Evolutionary conservation across 1,284 basidiomycete species (phyloP).

Genomic region (Stereum hirsutum): DNA sequence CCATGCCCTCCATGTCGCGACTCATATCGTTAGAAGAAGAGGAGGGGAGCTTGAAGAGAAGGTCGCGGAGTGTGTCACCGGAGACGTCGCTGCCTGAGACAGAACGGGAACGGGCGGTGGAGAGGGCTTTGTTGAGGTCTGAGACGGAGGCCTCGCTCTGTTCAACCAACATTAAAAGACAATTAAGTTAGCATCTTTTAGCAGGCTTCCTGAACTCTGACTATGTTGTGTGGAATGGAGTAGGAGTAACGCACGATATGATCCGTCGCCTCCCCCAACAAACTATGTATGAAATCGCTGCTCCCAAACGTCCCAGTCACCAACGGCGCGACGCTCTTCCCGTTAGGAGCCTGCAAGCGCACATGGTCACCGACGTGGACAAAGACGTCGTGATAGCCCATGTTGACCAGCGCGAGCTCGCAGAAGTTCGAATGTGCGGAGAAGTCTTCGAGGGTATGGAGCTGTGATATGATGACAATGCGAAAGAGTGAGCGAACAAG

Average conservation of each 20-base stretch:
- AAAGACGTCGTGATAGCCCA: slow-evolving; percentile 78
- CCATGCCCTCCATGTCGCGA: slow-evolving; percentile 70
- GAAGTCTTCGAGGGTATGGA: slow-evolving; percentile 84
- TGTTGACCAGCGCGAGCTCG: slow-evolving; percentile 66
- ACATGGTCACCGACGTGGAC: slow-evolving; percentile 84
- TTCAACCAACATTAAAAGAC: no score
- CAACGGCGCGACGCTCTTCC: slow-evolving; percentile 71
- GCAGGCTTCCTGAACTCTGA: no score
- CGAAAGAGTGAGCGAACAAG: no score
- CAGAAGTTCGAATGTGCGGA: slow-evolving; percentile 88
- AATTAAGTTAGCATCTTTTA: no score
- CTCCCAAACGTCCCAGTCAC: slow-evolving; percentile 88
- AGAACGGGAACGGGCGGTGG: slow-evolving; percentile 53
- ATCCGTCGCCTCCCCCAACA: slow-evolving; percentile 67
- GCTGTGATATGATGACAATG: slow-evolving; percentile 24
- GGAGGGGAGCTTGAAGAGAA: slow-evolving; percentile 56
- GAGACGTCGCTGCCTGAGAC: slow-evolving; percentile 30
- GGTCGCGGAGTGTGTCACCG: slow-evolving; percentile 36
- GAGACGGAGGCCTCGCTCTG: slow-evolving; percentile 84
- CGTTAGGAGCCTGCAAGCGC: slow-evolving; percentile 69
- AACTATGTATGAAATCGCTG: slow-evolving; percentile 77
- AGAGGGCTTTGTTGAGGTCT: slow-evolving; percentile 78
- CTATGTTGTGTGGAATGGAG: background rate
- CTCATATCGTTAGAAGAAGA: slow-evolving; percentile 48
- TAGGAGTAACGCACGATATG: slow-evolving; percentile 44